A percentile compares a stretch with the other conserved stretches of the same genome.
Conservation (phyloP, 108 stramenopile genomes). For the Skeletonema marinoi region DNA sequence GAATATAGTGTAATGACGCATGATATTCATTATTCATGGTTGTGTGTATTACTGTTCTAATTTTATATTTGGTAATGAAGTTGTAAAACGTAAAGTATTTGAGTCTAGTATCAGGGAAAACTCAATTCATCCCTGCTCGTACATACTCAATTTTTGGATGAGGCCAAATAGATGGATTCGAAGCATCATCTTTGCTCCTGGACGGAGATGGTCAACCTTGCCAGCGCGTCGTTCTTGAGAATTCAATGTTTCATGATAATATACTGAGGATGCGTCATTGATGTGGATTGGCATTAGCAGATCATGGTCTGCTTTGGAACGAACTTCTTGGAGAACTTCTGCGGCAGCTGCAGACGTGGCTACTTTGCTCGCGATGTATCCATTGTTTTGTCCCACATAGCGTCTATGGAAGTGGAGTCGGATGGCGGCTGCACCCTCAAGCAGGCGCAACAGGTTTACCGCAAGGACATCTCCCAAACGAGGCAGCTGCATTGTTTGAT, state of each 20-base stretch:
- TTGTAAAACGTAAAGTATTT: neutral
- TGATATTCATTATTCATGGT: neutral
- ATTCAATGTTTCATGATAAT: constrained; percentile 11
- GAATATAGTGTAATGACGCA: neutral
- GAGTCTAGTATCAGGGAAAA: neutral
- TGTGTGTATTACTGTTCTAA: neutral
- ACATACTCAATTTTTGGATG: constrained; percentile 31
- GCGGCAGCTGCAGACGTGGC: constrained; percentile 21
- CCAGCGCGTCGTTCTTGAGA: neutral
- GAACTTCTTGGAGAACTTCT: constrained; percentile 40
- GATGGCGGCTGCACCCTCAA: constrained; percentile 41
- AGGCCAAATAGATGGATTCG: constrained; percentile 40
- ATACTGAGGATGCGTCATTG: constrained; percentile 37
- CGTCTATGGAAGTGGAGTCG: constrained; percentile 31
- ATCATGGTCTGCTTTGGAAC: constrained; percentile 18
- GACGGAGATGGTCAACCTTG: constrained; percentile 8
- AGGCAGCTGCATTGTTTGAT: constrained; percentile 6
- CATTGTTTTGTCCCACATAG: neutral
- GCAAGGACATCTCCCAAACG: constrained; percentile 39
- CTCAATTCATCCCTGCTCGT: constrained; percentile 26
- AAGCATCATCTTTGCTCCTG: constrained; percentile 51
- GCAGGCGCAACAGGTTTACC: constrained; percentile 48
- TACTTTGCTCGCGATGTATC: neutral
- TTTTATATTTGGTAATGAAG: neutral
- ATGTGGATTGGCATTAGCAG: constrained; percentile 25